phyloP scores from a whole-genome alignment of 2,329 filamentous ascomycete species.

The Aspergillus phoenicis region DNA sequence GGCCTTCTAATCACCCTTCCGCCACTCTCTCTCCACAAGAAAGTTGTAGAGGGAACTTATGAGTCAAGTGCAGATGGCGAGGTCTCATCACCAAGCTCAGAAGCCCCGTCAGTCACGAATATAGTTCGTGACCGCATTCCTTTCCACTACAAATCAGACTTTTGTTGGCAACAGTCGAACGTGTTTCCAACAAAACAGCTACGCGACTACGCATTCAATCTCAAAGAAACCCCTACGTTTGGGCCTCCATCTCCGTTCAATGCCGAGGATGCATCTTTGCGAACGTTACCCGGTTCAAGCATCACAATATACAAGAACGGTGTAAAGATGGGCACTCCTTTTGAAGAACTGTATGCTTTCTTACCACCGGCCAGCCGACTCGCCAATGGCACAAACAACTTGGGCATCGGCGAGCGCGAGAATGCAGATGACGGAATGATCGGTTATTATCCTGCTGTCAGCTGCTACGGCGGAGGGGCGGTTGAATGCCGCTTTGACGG shows the following conservation, averaged over 20 bases:
- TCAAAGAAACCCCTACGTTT: slow-evolving; percentile 49
- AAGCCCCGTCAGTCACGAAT: slow-evolving; percentile 66
- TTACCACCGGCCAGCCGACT: slow-evolving; percentile 77
- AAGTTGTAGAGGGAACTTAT: slow-evolving; percentile 83
- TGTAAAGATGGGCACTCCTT: slow-evolving; percentile 79
- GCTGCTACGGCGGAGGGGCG: slow-evolving; percentile 86
- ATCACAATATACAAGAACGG: slow-evolving; percentile 96
- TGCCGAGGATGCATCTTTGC: slow-evolving; percentile 74
- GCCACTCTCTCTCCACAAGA: slow-evolving; percentile 80
- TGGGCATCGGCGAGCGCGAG: slow-evolving; percentile 70
- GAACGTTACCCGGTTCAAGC: slow-evolving; percentile 81
- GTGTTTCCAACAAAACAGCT: slow-evolving; percentile 79
- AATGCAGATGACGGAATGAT: slow-evolving; percentile 92
- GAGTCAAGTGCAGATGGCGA: slow-evolving; percentile 76
- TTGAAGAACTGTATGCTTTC: slow-evolving; percentile 85
- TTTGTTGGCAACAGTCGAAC: slow-evolving; percentile 76
- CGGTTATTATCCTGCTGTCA: slow-evolving; percentile 92
- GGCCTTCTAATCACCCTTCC: slow-evolving; percentile 91
- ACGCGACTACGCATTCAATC: slow-evolving; percentile 64
- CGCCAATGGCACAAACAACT: slow-evolving; percentile 46
- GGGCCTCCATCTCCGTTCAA: slow-evolving; percentile 57
- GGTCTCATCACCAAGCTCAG: slow-evolving; percentile 27
- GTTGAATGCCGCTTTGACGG: slow-evolving; percentile 94
- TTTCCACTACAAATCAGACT: slow-evolving; percentile 88
- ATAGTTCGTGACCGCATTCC: slow-evolving; percentile 94